A percentile compares a stretch with the other conserved stretches of the same genome.
Evolutionary conservation across 805 yeast species (phyloP).

Genomic region (Teunomyces lycoperdinae): DNA sequence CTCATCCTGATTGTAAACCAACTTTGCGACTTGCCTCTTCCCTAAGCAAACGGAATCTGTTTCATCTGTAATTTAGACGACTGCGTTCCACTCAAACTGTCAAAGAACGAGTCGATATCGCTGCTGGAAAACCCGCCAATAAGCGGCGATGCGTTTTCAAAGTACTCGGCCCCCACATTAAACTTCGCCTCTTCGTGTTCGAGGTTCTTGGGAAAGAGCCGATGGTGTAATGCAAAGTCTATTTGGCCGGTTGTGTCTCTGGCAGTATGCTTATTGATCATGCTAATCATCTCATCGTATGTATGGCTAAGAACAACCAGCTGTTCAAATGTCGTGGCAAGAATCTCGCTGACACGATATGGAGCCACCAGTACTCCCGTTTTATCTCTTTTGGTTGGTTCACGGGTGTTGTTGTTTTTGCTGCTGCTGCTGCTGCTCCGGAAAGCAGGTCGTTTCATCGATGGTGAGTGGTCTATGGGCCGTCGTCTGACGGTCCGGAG

Average conservation of each 20-base stretch:
- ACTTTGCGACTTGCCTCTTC: constrained; percentile 3
- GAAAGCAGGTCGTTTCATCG: background rate
- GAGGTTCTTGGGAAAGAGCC: constrained; percentile 24
- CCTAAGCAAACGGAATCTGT: constrained; percentile 6
- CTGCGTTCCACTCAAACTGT: constrained; percentile 11
- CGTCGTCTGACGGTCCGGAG: background rate
- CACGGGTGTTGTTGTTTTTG: background rate
- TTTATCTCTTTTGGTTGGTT: too few species aligned
- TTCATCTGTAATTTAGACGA: constrained; percentile 6
- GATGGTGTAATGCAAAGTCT: constrained; percentile 22
- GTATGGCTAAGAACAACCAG: constrained; percentile 11
- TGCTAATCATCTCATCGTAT: constrained; percentile 19
- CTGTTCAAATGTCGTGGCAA: constrained; percentile 14
- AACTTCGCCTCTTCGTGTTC: constrained; percentile 19
- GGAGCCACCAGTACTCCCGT: too few species aligned
- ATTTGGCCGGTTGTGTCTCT: constrained; percentile 12
- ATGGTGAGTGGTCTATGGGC: too few species aligned
- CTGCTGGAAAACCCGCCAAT: constrained; percentile 1
- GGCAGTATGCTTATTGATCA: constrained; percentile 14
- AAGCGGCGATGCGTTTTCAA: constrained; percentile 3
- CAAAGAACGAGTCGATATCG: constrained; percentile 26
- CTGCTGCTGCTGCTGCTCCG: background rate
- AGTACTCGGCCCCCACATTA: constrained; percentile 9
- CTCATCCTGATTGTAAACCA: background rate
- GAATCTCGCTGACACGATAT: too few species aligned